Conservation (phyloP, 805 yeast genomes). For the Metschnikowia drakensbergensis region DNA sequence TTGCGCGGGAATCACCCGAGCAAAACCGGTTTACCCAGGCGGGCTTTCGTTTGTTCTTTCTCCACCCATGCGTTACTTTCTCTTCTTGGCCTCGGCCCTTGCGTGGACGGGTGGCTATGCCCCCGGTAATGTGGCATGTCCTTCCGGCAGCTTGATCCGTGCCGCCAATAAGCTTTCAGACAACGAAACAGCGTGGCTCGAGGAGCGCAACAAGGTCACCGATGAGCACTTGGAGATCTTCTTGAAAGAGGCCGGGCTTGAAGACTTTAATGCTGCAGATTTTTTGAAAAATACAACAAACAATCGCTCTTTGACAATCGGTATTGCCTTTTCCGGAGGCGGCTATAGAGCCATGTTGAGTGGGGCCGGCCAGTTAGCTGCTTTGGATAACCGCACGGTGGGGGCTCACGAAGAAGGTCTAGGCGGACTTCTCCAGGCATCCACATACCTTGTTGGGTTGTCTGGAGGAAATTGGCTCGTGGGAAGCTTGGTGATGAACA, state of each 20-base stretch:
- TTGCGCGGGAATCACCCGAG: neutral
- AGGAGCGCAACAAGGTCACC: slow-evolving; percentile 34
- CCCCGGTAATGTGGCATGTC: slow-evolving; percentile 16
- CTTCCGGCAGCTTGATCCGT: slow-evolving; percentile 13
- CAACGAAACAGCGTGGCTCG: slow-evolving; percentile 15
- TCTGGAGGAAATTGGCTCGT: slow-evolving; percentile 57
- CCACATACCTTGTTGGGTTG: slow-evolving; percentile 19
- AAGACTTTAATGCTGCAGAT: slow-evolving; percentile 44
- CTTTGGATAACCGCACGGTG: slow-evolving; percentile 67
- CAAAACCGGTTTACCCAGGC: too few relatives aligned
- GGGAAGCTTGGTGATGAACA: slow-evolving; percentile 57
- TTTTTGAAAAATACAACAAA: slow-evolving; percentile 35
- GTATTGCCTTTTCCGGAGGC: slow-evolving; percentile 71
- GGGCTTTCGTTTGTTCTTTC: neutral
- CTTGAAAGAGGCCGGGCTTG: slow-evolving; percentile 42
- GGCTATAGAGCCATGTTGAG: slow-evolving; percentile 86
- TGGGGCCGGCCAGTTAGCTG: slow-evolving; percentile 82
- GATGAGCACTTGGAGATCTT: slow-evolving; percentile 44
- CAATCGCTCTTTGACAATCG: slow-evolving; percentile 45
- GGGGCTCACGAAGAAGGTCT: slow-evolving; percentile 21
- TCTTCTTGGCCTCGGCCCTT: slow-evolving; percentile 12
- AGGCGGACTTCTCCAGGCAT: slow-evolving; percentile 20
- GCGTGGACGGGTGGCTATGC: slow-evolving; percentile 19
- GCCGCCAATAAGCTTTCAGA: slow-evolving; percentile 11
- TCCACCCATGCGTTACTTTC: slow-evolving; percentile 3